phyloP scores from a whole-genome alignment of 371 early-diverging fungal genomes.

The Saksenaea vasiformis region DNA sequence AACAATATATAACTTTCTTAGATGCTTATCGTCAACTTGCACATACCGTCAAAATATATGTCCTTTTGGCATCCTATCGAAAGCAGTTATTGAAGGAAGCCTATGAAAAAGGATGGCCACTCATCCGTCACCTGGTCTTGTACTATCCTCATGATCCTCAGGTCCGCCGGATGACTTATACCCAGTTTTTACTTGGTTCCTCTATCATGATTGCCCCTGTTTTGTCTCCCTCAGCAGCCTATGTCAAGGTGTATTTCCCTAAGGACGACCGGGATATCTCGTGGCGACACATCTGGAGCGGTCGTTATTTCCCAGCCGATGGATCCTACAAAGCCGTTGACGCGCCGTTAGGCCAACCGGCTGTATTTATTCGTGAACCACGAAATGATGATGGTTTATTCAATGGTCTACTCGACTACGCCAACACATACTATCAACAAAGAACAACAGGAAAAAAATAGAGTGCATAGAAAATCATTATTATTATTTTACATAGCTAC shows the following conservation, averaged over 20 bases:
- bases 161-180: slow-evolving; percentile 32
- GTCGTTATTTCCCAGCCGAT: slow-evolving; percentile 39
- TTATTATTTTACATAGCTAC: neutral
- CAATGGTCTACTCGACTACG: slow-evolving; percentile 35
- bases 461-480: neutral
- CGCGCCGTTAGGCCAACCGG: slow-evolving; percentile 47
- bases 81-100: slow-evolving; percentile 46
- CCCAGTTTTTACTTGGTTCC: slow-evolving; percentile 40
- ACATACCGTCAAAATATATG: slow-evolving; percentile 39
- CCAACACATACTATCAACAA: slow-evolving; percentile 11
- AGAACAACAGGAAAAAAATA: neutral
- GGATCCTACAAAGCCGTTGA: slow-evolving; percentile 38
- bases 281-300: slow-evolving; percentile 54
- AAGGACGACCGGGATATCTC: slow-evolving; percentile 15
- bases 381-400: slow-evolving; percentile 41
- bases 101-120: slow-evolving; percentile 52
- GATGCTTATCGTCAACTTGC: slow-evolving; percentile 41
- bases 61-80: slow-evolving; percentile 35
- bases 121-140: slow-evolving; percentile 50
- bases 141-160: slow-evolving; percentile 49
- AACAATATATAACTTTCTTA: too few relatives aligned
- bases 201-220: slow-evolving; percentile 43
- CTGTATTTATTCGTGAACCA: slow-evolving; percentile 50
- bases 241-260: slow-evolving; percentile 52
- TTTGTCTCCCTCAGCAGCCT: slow-evolving; percentile 32